These are phyloP conservation scores for Kodamaea sp. DNA, from an alignment of 1,139 yeast genomes.

Conservation along the genomic window DNA sequence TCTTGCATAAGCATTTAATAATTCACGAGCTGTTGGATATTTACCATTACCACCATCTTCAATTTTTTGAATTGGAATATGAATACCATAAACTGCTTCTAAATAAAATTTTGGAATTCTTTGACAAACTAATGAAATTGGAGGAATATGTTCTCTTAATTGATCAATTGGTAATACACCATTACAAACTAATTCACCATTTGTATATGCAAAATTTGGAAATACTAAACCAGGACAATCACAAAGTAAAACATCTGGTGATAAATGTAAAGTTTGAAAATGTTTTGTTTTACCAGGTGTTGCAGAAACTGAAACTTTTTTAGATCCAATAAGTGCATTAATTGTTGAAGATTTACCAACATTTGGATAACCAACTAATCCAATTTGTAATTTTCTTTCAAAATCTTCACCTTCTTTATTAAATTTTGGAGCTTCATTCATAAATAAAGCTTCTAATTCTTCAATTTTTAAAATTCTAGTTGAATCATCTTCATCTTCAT, in stretches of 20 bases:
- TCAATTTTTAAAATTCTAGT: constrained; percentile 75
- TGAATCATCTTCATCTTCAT: constrained; percentile 39
- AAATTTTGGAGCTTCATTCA: constrained; percentile 75
- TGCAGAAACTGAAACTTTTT: constrained; percentile 94
- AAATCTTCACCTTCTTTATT: constrained; percentile 50
- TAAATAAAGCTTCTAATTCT: constrained; percentile 77
- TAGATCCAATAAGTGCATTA: constrained; percentile 92
- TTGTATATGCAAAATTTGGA: constrained; percentile 95
- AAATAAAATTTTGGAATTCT: constrained; percentile 84
- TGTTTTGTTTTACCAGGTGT: constrained; percentile 99
- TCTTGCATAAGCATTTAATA: constrained; percentile 88
- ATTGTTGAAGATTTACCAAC: constrained; percentile 97
- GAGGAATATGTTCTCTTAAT: constrained; percentile 90
- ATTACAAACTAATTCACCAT: constrained; percentile 94
- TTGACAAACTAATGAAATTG: constrained; percentile 78
- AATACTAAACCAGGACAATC: constrained; percentile 99
- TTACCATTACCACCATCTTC: constrained; percentile 88
- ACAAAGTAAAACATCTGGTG: constrained; percentile 80
- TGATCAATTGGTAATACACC: constrained; percentile 99
- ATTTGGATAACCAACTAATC: constrained; percentile 94
- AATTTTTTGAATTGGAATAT: constrained; percentile 65
- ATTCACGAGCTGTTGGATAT: constrained; percentile 81
- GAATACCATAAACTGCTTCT: constrained; percentile 93
- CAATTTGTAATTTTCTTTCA: constrained; percentile 75
- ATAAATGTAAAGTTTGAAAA: constrained; percentile 90